These are phyloP conservation scores for Trichothecium roseum DNA, from an alignment of 2,329 filamentous ascomycete genomes.

Conservation along the genomic window DNA sequence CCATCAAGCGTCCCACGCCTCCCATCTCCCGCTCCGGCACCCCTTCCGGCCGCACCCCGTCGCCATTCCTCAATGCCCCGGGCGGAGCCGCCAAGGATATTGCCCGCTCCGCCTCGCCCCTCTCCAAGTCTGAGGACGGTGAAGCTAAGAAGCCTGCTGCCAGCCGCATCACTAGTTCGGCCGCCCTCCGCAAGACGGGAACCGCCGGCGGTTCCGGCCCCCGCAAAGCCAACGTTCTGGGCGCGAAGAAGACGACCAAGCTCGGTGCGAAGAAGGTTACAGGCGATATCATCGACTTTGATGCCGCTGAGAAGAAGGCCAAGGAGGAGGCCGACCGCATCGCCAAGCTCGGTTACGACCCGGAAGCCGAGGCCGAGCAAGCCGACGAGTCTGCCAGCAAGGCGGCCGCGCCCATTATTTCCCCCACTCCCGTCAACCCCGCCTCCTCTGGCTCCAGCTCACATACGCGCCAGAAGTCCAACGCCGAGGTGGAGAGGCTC, in stretches of 20 bases:
- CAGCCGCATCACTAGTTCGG: conserved; percentile 65
- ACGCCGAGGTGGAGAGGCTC: conserved; percentile 75
- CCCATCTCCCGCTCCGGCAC: conserved; percentile 82
- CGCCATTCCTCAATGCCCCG: conserved; percentile 73
- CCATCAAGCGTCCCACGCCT: conserved; percentile 92
- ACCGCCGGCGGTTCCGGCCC: conserved; percentile 42
- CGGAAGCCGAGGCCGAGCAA: conserved; percentile 66
- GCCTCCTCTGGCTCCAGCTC: conserved; percentile 33
- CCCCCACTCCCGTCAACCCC: conserved; percentile 68
- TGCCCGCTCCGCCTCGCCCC: conserved; percentile 73
- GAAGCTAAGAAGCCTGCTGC: conserved; percentile 43
- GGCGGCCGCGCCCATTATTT: conserved; percentile 49
- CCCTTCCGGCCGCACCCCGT: conserved; percentile 71
- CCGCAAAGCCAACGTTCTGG: conserved; percentile 77
- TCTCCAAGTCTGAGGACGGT: conserved; percentile 52
- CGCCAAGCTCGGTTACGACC: conserved; percentile 90
- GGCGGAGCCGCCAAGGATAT: conserved; percentile 61
- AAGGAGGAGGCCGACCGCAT: conserved; percentile 96
- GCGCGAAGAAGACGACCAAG: conserved; percentile 72
- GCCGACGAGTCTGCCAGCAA: conserved; percentile 21
- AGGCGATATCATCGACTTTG: conserved; percentile 79
- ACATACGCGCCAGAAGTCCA: conserved; percentile 49
- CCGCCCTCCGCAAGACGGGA: conserved; percentile 70
- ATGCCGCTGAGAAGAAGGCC: conserved; percentile 92
- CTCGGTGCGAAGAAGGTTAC: conserved; percentile 88